Conservation (phyloP, 2,329 filamentous ascomycete species). For the Paramyrothecium roridum region DNA sequence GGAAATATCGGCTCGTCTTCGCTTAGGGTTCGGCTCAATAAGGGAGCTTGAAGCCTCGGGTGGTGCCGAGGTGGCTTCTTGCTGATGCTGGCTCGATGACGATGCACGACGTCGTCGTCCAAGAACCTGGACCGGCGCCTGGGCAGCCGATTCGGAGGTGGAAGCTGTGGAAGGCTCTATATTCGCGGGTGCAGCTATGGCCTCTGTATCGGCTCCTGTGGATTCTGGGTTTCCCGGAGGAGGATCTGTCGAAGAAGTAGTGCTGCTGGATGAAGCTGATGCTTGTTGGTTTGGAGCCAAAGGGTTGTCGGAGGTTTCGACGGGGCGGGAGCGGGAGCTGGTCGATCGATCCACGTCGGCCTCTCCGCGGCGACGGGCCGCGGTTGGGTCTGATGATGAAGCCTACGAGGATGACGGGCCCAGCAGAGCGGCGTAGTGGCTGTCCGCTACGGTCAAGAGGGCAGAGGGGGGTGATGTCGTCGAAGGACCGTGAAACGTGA, state of each 20-base stretch:
- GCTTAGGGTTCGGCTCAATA: conserved; percentile 27
- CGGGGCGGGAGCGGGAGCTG: conserved; percentile 27
- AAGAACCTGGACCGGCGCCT: conserved; percentile 37
- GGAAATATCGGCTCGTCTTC: conserved; percentile 53
- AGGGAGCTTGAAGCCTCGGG: conserved; percentile 14
- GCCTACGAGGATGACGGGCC: neutral
- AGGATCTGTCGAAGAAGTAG: conserved; percentile 38
- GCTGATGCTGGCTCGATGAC: conserved; percentile 33
- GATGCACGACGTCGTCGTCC: conserved; percentile 53
- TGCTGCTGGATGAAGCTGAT: conserved; percentile 39
- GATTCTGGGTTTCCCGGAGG: conserved; percentile 17
- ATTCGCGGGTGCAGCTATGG: conserved; percentile 31
- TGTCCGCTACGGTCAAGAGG: no score
- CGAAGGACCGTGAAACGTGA: neutral
- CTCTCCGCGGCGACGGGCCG: conserved; percentile 36
- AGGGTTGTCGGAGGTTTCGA: conserved; percentile 60
- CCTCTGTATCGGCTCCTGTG: conserved; percentile 18
- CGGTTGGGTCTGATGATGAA: conserved; percentile 19
- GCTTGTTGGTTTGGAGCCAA: conserved; percentile 51
- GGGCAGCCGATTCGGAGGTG: conserved; percentile 18
- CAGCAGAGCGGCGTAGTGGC: neutral
- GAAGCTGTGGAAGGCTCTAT: conserved; percentile 34
- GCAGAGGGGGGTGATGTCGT: neutral
- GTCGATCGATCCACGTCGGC: conserved; percentile 37
- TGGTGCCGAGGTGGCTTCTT: conserved; percentile 17